Evolutionary conservation across 805 yeast species (phyloP), one percentile per base, ranked within the genome.

Genomic region (Lachancea dasiensis): DNA sequence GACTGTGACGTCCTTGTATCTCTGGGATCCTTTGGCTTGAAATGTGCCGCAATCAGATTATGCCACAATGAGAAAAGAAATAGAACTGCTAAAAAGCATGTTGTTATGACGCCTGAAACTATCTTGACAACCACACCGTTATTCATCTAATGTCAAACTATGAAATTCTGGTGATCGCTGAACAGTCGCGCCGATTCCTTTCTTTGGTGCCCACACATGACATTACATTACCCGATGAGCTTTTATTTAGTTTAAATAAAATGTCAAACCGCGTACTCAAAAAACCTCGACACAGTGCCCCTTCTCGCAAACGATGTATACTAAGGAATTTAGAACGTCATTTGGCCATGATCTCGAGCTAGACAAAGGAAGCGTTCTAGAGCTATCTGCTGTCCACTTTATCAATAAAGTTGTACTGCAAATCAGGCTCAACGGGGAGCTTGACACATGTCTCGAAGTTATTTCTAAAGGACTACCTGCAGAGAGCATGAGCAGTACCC

Each of bases 391-490:
- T 6, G 31, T 35, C 4, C 60, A 56, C 44, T 58, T 54, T 38
- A 38, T 39, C 14, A 56, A 54, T 35, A 49, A 48, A 13, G 44
- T 56, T 3, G 30, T 59, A 9, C 11, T 59, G 8, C 61, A 58
- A 26, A 38, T 58, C 1, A 41, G 62, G 16, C 41, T 48, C 19
- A 51, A 58, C 44, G 63, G 62, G 4, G 60, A 58, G 35, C 31
- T 68, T 51, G 78, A 75, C 54, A 60, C 74, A 14, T 71, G 77
- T 2, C 69, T 67, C 42, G 74, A 70, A 34, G 58, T 72, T 5
- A 40, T 45, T 6, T 48, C 41, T 22, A 48, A 48, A 32, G 61
- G 61, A 2, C 28, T 58, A 15, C 45, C 50, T 3, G 18, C 47
- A 16, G 48, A 38, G 9, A 44, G 44, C 6, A 27, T 28, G 3